Evolutionary conservation across 352 stramenopile genomes (phyloP).

Genomic region (Globisporangium nunn): DNA sequence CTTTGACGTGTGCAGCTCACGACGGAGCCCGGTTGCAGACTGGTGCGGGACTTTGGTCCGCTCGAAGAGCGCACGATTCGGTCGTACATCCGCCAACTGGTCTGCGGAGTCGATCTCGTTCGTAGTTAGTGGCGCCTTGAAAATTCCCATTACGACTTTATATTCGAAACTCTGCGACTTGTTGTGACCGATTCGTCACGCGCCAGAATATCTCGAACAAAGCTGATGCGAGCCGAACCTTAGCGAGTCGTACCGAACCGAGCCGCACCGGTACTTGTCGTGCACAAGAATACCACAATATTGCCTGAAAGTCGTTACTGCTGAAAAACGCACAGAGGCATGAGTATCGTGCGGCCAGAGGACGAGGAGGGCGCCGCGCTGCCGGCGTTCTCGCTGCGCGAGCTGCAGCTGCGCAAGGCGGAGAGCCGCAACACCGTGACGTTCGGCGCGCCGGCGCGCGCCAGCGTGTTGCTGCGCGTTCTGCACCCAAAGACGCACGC

Average conservation of each 20-base stretch:
- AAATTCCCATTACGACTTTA: too few relatives aligned
- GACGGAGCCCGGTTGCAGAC: constrained; percentile 14
- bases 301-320: too few relatives aligned
- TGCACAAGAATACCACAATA: too few relatives aligned
- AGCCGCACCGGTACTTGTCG: too few relatives aligned
- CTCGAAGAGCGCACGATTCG: constrained; percentile 60
- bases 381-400: constrained; percentile 42
- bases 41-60: constrained; percentile 77
- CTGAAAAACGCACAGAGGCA: not conserved
- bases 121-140: too few relatives aligned
- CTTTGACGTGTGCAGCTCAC: not conserved
- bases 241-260: too few relatives aligned
- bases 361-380: constrained; percentile 12
- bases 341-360: not conserved
- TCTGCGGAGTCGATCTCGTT: constrained; percentile 28
- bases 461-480: constrained; percentile 55
- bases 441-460: constrained; percentile 39
- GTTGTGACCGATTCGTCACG: too few relatives aligned
- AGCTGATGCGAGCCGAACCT: too few relatives aligned
- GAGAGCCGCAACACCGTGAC: constrained; percentile 46
- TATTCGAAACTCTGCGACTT: too few relatives aligned
- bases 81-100: constrained; percentile 49
- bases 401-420: constrained; percentile 44
- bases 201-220: too few relatives aligned
- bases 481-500: constrained; percentile 29